A percentile compares a stretch with the other conserved stretches of the same genome.
These are phyloP conservation scores for Phytophthora fragariaefolia DNA, from an alignment of 352 stramenopile species.

Conservation along the genomic window DNA sequence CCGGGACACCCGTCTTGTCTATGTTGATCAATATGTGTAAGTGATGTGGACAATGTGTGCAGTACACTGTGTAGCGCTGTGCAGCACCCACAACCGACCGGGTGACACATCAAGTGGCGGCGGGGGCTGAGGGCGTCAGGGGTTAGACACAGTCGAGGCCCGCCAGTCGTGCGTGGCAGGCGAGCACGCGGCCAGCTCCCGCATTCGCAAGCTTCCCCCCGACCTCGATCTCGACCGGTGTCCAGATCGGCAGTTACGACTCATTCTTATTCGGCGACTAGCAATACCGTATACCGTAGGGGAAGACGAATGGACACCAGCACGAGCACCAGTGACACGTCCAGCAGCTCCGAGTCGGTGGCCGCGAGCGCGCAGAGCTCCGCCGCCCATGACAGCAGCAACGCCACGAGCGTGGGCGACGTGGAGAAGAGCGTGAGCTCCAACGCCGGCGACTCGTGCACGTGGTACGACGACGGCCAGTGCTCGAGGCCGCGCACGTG, in stretches of 20 bases:
- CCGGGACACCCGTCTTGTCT: not conserved
- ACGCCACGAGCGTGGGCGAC: not conserved
- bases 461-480: constrained; percentile 36
- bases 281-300: too few species aligned
- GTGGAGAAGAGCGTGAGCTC: constrained; percentile 29
- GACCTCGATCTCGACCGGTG: not conserved
- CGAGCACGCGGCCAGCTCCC: not conserved
- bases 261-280: constrained; percentile 1
- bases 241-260: not conserved
- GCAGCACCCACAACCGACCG: not conserved
- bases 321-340: not conserved
- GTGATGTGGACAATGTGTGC: not conserved
- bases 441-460: constrained; percentile 42
- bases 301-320: not conserved
- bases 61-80: not conserved
- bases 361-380: not conserved
- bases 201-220: not conserved
- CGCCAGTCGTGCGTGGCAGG: constrained; percentile 2
- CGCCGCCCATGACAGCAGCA: not conserved
- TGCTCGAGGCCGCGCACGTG: constrained; percentile 37
- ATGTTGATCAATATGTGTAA: not conserved
- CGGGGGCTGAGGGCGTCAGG: not conserved
- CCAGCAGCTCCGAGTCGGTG: not conserved
- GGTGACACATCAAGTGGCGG: constrained; percentile 1
- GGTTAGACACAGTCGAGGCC: not conserved